Evolutionary conservation across 1,139 yeast genomes (phyloP).

Genomic region (Hanseniaspora uvarum): DNA sequence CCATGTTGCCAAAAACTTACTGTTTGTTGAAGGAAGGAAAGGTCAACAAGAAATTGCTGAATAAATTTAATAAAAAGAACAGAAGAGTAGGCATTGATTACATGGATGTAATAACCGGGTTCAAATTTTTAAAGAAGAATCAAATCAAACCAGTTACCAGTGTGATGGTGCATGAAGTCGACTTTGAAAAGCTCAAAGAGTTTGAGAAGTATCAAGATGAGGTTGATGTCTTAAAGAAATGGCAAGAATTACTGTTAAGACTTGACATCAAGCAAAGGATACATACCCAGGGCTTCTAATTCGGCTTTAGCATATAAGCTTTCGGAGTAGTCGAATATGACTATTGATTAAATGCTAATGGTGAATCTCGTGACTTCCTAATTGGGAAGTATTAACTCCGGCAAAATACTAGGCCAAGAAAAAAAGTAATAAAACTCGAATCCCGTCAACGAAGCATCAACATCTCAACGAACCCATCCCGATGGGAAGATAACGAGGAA

Average conservation of each 20-base stretch:
- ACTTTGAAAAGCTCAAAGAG: constrained; percentile 17
- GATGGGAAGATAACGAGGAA: neutral
- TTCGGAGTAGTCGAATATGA: neutral
- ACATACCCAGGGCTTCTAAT: neutral
- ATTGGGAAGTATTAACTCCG: neutral
- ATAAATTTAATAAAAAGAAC: constrained; percentile 6
- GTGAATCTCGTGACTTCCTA: neutral
- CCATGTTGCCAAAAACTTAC: constrained; percentile 24
- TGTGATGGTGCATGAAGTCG: constrained; percentile 21
- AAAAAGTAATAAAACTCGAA: too few species aligned
- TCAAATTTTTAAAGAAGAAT: constrained; percentile 26
- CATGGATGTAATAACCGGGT: constrained; percentile 26
- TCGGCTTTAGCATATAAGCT: neutral
- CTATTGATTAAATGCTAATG: too few species aligned
- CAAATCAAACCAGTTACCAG: constrained; percentile 24
- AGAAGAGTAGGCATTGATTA: constrained; percentile 18
- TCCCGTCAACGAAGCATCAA: neutral
- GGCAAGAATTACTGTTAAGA: constrained; percentile 11
- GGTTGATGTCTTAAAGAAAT: constrained; percentile 1
- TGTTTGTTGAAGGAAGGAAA: constrained; percentile 15
- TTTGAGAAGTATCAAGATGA: constrained; percentile 18
- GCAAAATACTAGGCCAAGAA: too few species aligned
- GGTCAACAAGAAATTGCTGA: constrained; percentile 17
- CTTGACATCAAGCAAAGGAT: constrained; percentile 11
- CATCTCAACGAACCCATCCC: too few species aligned